Evolutionary conservation across 2,329 filamentous ascomycete genomes (phyloP).

Genomic region (Colletotrichum musicola): DNA sequence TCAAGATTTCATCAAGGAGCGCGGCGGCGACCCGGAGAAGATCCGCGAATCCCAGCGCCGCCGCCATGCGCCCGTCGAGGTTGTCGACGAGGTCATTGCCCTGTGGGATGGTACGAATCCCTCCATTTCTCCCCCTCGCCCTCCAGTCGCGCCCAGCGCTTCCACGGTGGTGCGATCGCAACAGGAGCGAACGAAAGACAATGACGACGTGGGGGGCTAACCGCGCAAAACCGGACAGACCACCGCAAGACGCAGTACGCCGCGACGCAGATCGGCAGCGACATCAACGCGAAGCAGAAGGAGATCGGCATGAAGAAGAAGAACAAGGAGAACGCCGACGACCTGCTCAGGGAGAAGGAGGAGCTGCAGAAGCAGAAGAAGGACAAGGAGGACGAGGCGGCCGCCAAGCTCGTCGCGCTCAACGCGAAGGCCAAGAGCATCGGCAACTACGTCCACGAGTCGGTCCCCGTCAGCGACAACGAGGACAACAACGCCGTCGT

Average conservation of each 20-base stretch:
- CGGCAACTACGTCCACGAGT: constrained; percentile 92
- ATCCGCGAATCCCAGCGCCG: constrained; percentile 92
- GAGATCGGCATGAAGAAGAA: constrained; percentile 94
- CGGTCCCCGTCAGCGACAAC: constrained; percentile 84
- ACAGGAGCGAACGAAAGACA: too few species aligned
- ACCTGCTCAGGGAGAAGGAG: constrained; percentile 82
- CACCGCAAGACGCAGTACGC: constrained; percentile 73
- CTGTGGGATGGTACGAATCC: constrained; percentile 64
- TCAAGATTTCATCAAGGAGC: constrained; percentile 83
- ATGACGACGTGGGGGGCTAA: too few species aligned
- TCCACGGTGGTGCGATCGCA: too few species aligned
- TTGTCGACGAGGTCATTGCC: constrained; percentile 90
- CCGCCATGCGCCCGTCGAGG: constrained; percentile 82
- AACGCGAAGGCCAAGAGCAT: constrained; percentile 85
- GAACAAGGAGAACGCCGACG: constrained; percentile 89
- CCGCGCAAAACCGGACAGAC: constrained; percentile 6
- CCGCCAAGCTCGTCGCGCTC: constrained; percentile 72
- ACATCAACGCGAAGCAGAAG: constrained; percentile 91
- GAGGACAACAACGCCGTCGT: constrained; percentile 86
- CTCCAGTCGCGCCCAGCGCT: neutral
- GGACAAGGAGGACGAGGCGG: constrained; percentile 78
- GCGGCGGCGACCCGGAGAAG: constrained; percentile 90
- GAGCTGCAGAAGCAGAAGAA: constrained; percentile 87
- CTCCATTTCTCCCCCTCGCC: constrained; percentile 63
- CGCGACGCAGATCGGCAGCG: constrained; percentile 82